phyloP scores from a whole-genome alignment of 495 filamentous ascomycete genomes.

The Xylaria curta region DNA sequence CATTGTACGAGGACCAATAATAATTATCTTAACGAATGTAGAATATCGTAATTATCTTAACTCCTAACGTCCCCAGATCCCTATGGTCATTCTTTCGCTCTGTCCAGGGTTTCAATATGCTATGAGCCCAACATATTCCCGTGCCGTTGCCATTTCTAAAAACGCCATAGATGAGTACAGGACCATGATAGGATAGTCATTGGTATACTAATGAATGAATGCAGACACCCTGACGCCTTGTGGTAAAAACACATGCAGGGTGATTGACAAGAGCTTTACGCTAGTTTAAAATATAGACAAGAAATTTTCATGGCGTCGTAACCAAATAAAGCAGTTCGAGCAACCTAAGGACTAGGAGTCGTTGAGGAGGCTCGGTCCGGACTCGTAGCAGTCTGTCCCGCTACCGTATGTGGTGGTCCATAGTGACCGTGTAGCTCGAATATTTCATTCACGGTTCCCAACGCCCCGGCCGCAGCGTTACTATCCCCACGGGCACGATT shows the following conservation, averaged over 20 bases:
- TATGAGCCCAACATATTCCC: neutral
- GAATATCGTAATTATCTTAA: neutral
- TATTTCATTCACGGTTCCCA: conserved; percentile 43
- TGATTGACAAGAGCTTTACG: neutral
- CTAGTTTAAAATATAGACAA: conserved; percentile 3
- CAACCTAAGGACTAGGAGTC: neutral
- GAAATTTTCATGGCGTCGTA: neutral
- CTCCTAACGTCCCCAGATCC: neutral
- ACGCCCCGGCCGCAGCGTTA: conserved; percentile 20
- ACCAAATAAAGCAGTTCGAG: neutral
- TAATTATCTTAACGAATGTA: neutral
- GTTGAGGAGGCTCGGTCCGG: conserved; percentile 15
- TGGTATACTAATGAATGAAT: conserved; percentile 10
- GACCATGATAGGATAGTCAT: neutral
- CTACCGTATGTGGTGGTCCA: conserved; percentile 36
- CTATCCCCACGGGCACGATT: conserved; percentile 2
- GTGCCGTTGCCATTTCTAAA: conserved; percentile 15
- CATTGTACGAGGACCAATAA: neutral
- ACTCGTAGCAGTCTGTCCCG: conserved; percentile 43
- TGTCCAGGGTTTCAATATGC: neutral
- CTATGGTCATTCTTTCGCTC: neutral
- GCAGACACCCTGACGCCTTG: conserved; percentile 18
- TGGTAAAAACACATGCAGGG: neutral
- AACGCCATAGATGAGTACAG: neutral
- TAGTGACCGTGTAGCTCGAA: conserved; percentile 44